Evolutionary conservation across 1,284 basidiomycete genomes (phyloP).

Genomic region (Pseudozyma hubeiensis): DNA sequence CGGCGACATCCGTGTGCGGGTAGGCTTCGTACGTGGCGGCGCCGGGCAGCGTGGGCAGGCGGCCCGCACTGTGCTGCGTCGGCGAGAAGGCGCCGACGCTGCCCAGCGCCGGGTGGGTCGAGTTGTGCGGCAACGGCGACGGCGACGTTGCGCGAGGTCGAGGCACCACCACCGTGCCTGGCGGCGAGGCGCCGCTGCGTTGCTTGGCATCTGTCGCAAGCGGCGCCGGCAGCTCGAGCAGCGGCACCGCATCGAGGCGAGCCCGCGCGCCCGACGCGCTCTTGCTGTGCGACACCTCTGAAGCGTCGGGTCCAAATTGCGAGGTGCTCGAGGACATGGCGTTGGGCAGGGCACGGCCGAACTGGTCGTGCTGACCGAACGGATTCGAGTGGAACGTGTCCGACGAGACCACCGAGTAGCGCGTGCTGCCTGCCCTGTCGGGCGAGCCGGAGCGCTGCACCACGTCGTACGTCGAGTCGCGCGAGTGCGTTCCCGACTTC

Average conservation of each 20-base stretch:
- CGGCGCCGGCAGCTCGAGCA: conserved; percentile 67
- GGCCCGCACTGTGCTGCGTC: conserved; percentile 8
- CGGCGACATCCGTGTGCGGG: conserved; percentile 35
- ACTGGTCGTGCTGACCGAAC: conserved; percentile 45
- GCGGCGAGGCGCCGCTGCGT: conserved; percentile 33
- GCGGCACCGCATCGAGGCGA: conserved; percentile 63
- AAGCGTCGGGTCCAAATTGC: conserved; percentile 35
- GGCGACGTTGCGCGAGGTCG: conserved; percentile 52
- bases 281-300: conserved; percentile 55
- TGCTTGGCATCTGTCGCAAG: conserved; percentile 62
- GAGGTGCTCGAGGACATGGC: conserved; percentile 26
- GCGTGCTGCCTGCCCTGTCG: conserved; percentile 59
- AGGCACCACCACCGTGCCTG: conserved; percentile 49
- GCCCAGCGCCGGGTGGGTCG: conserved; percentile 32
- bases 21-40: conserved; percentile 44
- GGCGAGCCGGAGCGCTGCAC: conserved; percentile 56
- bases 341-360: conserved; percentile 42
- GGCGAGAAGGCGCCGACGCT: conserved; percentile 25
- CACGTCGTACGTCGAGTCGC: conserved; percentile 79
- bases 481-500: conserved; percentile 84
- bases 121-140: conserved; percentile 37
- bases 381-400: conserved; percentile 61
- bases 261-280: conserved; percentile 53
- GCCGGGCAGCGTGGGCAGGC: conserved; percentile 21
- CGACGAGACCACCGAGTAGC: conserved; percentile 59